Base-by-base conservation (phyloP, 129 eudicot species). In the Arctium minus region DNA sequence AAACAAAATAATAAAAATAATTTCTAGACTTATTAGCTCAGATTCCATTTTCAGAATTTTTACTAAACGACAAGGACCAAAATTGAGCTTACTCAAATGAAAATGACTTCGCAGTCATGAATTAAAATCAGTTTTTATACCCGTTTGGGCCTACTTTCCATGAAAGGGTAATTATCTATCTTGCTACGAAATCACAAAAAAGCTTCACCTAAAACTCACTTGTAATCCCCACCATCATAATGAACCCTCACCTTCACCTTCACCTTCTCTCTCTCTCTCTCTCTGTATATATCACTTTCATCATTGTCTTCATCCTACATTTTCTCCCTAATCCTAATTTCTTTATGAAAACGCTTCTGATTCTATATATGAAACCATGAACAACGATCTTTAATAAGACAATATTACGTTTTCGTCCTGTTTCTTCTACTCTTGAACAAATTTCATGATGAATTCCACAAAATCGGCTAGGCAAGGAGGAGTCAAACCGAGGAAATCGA, bases 401-500 rank as follows among this genome's bases (percentile, higher is more conserved):
- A 27, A 42, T n/a, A 60, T 74, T 74, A 74, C 78, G 64, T 42
- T 27, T 75, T 53, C 69, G 40, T 75, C 30, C 12, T 12, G 79
- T 44, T 44, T 75, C 15, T 75, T 44, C 67, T 27, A 75, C 36
- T 10, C 11, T 46, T 44, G 4, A 73, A 30, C 38, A 30, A 29
- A 29, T 40, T 74, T 74, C 64, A 39, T 38, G 36, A 44, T 75
- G 40, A 75, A 75, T 75, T 75, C 62, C 56, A 7, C 83, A 80
- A 91, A 89, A 93, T 86, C 96, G 84, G 77, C 86, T 53, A 90
- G 80, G 77, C 87, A 77, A 70, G 89, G 65, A 79, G 75, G 90
- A 38, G 29, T 74, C n/a, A 92, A 76, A 79, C 75, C 81, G 70
- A 81, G 74, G 76, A 84, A 76, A 72, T 77, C 83, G 75, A 79